These are phyloP conservation scores for Sporormia fimetaria DNA, from an alignment of 495 filamentous ascomycete genomes.

Conservation along the genomic window DNA sequence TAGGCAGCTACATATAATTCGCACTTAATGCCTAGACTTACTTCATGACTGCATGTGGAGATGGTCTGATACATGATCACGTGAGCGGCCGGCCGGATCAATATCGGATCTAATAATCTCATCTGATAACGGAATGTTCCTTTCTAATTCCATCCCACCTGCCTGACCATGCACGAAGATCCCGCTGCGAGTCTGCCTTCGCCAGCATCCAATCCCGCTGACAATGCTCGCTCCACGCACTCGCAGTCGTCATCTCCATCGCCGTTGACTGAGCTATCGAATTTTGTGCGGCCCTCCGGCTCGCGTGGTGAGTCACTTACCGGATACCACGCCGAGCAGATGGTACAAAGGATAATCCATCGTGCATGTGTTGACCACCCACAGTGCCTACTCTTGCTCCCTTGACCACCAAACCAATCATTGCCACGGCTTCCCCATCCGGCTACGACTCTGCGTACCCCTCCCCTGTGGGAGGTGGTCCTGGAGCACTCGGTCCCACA, in stretches of 20 bases:
- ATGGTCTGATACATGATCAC: no score
- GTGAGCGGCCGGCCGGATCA: no score
- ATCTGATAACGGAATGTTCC: not conserved
- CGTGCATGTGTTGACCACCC: not conserved
- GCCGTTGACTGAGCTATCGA: not conserved
- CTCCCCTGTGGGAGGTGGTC: constrained; percentile 17
- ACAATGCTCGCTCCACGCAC: constrained; percentile 4
- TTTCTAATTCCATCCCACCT: not conserved
- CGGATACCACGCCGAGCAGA: no score
- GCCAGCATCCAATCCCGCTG: not conserved
- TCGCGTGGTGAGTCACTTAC: constrained; percentile 5
- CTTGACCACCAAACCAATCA: constrained; percentile 1
- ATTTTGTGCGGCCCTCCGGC: constrained; percentile 1
- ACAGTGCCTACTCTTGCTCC: not conserved
- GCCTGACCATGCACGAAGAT: no score
- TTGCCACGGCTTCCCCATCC: constrained; percentile 18
- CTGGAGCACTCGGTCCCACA: no score
- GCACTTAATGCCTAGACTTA: no score
- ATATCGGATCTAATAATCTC: no score
- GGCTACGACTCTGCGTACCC: constrained; percentile 3
- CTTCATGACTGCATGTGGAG: no score
- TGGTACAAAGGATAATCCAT: no score
- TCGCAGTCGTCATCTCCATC: not conserved
- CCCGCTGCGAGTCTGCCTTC: constrained; percentile 4
- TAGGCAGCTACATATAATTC: no score